Percentiles rank a stretch among this genome's conserved stretches.
These are phyloP conservation scores for Vigna reflexopilosa DNA, from an alignment of 306 rosid species.

Conservation along the genomic window DNA sequence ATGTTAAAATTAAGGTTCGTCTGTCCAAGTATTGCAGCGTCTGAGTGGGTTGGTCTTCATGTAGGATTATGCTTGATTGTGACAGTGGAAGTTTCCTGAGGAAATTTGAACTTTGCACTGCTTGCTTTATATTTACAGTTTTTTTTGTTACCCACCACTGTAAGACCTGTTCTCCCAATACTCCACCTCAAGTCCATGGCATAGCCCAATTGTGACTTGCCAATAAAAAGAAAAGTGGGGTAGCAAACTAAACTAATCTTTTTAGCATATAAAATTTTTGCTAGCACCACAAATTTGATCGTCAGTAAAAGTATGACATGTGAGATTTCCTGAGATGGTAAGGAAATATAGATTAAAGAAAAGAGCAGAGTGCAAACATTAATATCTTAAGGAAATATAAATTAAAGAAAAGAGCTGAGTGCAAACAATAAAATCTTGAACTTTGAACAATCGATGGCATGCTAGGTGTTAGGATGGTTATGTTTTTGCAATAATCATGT, in stretches of 20 bases:
- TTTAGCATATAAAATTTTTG: constrained; percentile 7
- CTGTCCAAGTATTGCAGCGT: constrained; percentile 9
- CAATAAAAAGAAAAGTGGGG: constrained; percentile 17
- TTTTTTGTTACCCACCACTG: background rate
- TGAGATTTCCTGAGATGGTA: background rate
- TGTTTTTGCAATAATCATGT: constrained; percentile 28
- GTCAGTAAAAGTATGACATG: background rate
- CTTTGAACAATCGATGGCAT: constrained; percentile 26
- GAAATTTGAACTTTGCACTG: background rate
- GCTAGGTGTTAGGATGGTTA: constrained; percentile 20
- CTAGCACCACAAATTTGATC: background rate
- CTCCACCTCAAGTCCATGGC: background rate
- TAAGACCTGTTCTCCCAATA: background rate
- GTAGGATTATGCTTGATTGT: constrained; percentile 5
- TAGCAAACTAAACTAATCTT: constrained; percentile 6
- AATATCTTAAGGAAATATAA: constrained; percentile 25
- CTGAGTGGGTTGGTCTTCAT: constrained; percentile 4
- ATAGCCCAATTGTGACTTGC: background rate
- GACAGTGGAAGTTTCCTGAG: background rate
- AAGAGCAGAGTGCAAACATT: constrained; percentile 16
- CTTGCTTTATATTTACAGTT: background rate
- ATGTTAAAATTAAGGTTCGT: background rate
- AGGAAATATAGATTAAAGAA: constrained; percentile 1
- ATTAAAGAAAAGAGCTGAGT: background rate
- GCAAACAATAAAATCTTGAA: constrained; percentile 32